Percentiles rank a stretch among this genome's conserved stretches.
Evolutionary conservation across 1,139 yeast species (phyloP).

Genomic region (Taphrina deformans): DNA sequence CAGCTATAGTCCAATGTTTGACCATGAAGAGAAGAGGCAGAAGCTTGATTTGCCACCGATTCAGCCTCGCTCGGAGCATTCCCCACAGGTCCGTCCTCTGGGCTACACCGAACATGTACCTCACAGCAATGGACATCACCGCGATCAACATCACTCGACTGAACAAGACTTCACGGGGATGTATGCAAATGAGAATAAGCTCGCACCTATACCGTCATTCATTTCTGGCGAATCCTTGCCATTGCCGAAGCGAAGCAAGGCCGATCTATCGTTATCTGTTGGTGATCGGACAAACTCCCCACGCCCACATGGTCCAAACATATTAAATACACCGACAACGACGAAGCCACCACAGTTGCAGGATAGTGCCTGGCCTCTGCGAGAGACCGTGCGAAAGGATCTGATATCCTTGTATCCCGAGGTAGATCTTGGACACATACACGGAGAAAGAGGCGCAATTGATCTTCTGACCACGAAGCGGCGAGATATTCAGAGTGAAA

Average conservation of each 20-base stretch:
- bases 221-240: slow-evolving; percentile 14
- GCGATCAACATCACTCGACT: background rate
- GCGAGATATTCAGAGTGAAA: slow-evolving; percentile 5
- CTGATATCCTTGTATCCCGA: slow-evolving; percentile 20
- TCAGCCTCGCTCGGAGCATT: slow-evolving; percentile 11
- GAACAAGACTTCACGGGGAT: slow-evolving; percentile 19
- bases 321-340: slow-evolving; percentile 17
- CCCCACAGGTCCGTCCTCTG: slow-evolving; percentile 14
- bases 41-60: slow-evolving; percentile 19
- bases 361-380: slow-evolving; percentile 13
- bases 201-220: slow-evolving; percentile 16
- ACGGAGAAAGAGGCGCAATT: slow-evolving; percentile 15
- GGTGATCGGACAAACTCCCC: background rate
- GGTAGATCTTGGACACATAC: slow-evolving; percentile 4
- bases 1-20: slow-evolving; percentile 9
- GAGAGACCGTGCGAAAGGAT: slow-evolving; percentile 6
- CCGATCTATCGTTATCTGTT: slow-evolving; percentile 1
- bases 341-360: slow-evolving; percentile 10
- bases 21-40: slow-evolving; percentile 16
- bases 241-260: slow-evolving; percentile 7
- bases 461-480: slow-evolving; percentile 12
- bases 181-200: slow-evolving; percentile 17
- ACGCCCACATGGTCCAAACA: slow-evolving; percentile 15
- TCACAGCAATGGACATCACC: background rate
- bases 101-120: background rate